Evolutionary conservation across 2,329 filamentous ascomycete genomes (phyloP).

Genomic region (Colletotrichum graminicola): DNA sequence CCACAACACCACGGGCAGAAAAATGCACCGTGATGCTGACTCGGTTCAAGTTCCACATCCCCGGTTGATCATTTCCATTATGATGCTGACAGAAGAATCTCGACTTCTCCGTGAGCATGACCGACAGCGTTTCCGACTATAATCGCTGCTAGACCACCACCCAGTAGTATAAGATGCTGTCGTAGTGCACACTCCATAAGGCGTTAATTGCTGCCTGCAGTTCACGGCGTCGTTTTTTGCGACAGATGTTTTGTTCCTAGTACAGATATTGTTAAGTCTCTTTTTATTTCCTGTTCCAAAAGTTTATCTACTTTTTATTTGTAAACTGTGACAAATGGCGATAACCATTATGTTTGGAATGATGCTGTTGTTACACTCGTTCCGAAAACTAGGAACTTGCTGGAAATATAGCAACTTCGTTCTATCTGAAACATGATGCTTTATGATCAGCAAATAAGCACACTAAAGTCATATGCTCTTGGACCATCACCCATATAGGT

Average conservation of each 20-base stretch:
- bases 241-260: neutral
- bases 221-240: too few species aligned
- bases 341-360: too few species aligned
- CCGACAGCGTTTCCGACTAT: neutral
- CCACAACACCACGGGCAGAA: too few species aligned
- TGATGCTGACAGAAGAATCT: neutral
- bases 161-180: too few species aligned
- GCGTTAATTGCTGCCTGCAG: too few species aligned
- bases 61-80: neutral
- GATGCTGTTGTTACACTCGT: neutral
- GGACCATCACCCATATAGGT: too few species aligned
- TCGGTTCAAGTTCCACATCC: neutral
- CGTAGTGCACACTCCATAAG: too few species aligned
- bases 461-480: neutral
- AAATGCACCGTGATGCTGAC: neutral
- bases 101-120: neutral
- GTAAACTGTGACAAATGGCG: neutral
- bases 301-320: too few species aligned
- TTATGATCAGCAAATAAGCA: accelerated
- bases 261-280: accelerated
- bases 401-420: neutral
- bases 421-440: neutral
- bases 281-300: neutral
- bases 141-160: neutral
- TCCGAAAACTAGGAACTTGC: neutral